A percentile compares a stretch with the other conserved stretches of the same genome.
Evolutionary conservation across 371 early-diverging fungal genomes (phyloP).

Genomic region (Mortierella sp.): DNA sequence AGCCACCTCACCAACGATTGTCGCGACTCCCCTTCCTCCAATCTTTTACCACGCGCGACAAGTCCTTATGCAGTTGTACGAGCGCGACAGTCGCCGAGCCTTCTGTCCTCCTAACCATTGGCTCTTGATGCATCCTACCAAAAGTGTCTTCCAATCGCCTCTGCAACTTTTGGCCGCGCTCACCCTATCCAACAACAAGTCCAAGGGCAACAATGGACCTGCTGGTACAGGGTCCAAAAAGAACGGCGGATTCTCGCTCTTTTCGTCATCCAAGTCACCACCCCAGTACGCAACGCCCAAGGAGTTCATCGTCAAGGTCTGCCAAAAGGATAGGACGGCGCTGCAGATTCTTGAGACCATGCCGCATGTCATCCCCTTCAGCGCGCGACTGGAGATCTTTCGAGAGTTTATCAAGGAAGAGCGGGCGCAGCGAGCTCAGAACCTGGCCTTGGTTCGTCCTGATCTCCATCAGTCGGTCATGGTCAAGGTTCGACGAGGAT

Average conservation of each 20-base stretch:
- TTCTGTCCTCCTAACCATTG: constrained; percentile 84
- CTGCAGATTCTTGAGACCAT: constrained; percentile 81
- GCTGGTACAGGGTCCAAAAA: constrained; percentile 11
- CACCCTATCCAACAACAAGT: constrained; percentile 50
- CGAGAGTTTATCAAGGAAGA: constrained; percentile 80
- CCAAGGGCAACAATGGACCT: constrained; percentile 8
- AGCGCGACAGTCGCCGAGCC: constrained; percentile 78
- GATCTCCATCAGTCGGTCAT: constrained; percentile 55
- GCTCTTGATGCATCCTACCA: constrained; percentile 70
- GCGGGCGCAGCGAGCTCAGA: constrained; percentile 46
- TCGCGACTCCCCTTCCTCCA: constrained; percentile 32
- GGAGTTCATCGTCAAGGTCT: constrained; percentile 46
- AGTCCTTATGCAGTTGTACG: constrained; percentile 82
- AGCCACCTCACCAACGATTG: not conserved
- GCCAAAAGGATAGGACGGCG: constrained; percentile 68
- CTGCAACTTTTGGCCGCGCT: constrained; percentile 44
- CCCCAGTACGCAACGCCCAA: constrained; percentile 57
- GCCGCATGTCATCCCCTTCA: constrained; percentile 91
- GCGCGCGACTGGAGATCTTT: constrained; percentile 84
- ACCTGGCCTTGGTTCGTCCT: constrained; percentile 26
- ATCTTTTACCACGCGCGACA: constrained; percentile 73
- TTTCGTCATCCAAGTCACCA: constrained; percentile 41
- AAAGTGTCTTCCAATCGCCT: constrained; percentile 47
- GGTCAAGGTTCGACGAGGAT: constrained; percentile 77
- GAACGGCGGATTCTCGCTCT: constrained; percentile 29